A percentile compares a stretch with the other conserved stretches of the same genome.
Conservation (phyloP, 331 rosid species). For the Malus hybrid region DNA sequence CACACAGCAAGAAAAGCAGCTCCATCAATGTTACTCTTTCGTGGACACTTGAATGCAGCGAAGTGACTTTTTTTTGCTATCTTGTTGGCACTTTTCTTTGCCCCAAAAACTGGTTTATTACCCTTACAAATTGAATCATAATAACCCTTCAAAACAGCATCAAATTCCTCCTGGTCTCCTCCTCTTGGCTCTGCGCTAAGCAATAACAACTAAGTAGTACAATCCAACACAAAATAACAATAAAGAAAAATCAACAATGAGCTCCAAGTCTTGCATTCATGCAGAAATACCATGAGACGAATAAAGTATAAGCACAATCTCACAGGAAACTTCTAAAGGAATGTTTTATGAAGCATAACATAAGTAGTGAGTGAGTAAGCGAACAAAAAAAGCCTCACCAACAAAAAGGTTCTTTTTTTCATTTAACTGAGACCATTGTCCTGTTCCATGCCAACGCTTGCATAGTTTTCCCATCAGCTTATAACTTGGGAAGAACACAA, state of each 20-base stretch:
- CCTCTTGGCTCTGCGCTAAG: constrained; percentile 76
- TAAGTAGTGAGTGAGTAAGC: constrained; percentile 13
- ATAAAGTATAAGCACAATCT: background rate
- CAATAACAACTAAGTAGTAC: constrained; percentile 3
- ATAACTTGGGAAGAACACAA: constrained; percentile 93
- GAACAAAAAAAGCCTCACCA: constrained; percentile 43
- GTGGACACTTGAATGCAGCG: constrained; percentile 25
- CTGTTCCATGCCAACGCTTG: constrained; percentile 89
- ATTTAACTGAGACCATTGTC: constrained; percentile 79
- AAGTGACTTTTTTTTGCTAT: constrained; percentile 18
- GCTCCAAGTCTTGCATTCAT: background rate
- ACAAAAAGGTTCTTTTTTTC: constrained; percentile 62
- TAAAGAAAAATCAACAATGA: constrained; percentile 11
- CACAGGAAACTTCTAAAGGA: background rate
- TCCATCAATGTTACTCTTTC: constrained; percentile 42
- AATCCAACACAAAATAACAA: background rate
- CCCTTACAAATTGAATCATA: constrained; percentile 55
- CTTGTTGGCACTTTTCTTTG: constrained; percentile 57
- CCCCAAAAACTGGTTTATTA: constrained; percentile 34
- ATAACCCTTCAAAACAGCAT: constrained; percentile 65
- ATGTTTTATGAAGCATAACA: background rate
- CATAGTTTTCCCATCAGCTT: constrained; percentile 82
- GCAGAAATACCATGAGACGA: background rate
- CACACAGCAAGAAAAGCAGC: constrained; percentile 90
- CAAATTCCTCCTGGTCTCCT: constrained; percentile 85